Evolutionary conservation across 371 early-diverging fungal species (phyloP), one percentile per base, ranked within the genome.

Genomic region (Mortierella sp.): DNA sequence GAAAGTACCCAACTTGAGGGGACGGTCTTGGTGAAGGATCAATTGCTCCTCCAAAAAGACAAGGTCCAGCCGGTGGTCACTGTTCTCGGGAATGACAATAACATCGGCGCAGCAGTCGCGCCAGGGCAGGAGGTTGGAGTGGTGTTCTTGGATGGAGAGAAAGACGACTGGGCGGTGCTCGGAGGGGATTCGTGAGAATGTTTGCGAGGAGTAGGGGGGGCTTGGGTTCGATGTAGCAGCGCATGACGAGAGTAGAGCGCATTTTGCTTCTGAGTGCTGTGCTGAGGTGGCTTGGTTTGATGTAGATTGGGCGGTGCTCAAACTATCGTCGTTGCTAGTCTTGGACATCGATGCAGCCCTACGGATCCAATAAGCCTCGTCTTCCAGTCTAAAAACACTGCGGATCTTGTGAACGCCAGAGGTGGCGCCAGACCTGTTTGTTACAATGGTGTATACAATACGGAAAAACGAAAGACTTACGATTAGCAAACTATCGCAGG

Each of bases 101-200:
- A 83, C 78, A 18, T 83, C 83, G 0, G 84, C 84, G 35, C 75
- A 80, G 38, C 77, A 80, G 70, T 83, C 84, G 8, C 77, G 80
- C 84, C 84, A 83, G 0, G 84, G 80, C 72, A 80, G 44, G 16
- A 83, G 72, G 38, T 80, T 83, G 18, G 84, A 83, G 38, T 83
- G 80, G 71, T 83, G 80, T 60, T 78, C 84, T 51, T 83, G 84
- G 56, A 80, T 80, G 11, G 84, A 83, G 27, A 83, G 27, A 44
- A 83, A 83, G 14, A 83, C 80, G 1, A 80, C 78, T 7, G 84
- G 84, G 14, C 84, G 77, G 43, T 80, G 44, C 43, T 74, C 38
- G 24, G 56, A 51, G 8, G 75, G 70, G 16, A 77, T 68, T 12
- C 43, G 58, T 4, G 38, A 49, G 49, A 63, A 35, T 63, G 35